A percentile compares a stretch with the other conserved stretches of the same genome.
phyloP scores from a whole-genome alignment of 148 eudicot genomes.

The Fagopyrum tataricum region DNA sequence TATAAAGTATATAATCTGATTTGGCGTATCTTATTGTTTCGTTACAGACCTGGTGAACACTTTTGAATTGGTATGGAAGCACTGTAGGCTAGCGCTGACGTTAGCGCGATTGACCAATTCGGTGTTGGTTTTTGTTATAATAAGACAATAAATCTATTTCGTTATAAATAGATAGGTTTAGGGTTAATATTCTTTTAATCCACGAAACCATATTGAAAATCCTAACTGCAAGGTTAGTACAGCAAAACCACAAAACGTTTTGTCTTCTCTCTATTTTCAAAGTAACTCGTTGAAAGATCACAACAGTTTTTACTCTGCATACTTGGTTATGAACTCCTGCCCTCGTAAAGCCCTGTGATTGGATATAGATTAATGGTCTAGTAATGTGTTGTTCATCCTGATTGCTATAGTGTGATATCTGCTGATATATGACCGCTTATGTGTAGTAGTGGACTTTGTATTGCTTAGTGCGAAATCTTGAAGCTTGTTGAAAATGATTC shows the following conservation, averaged over 20 bases:
- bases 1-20: too few relatives aligned
- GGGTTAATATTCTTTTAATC: too few relatives aligned
- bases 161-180: too few relatives aligned
- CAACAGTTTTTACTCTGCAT: too few relatives aligned
- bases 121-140: conserved; percentile 93
- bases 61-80: conserved; percentile 95
- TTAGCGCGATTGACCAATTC: conserved; percentile 93
- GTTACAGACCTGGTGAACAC: conserved; percentile 77
- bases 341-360: background rate
- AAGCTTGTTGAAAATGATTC: background rate
- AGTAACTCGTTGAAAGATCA: too few relatives aligned
- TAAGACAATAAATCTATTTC: too few relatives aligned
- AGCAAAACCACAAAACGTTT: too few relatives aligned
- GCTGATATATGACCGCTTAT: background rate
- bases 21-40: too few relatives aligned
- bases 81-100: conserved; percentile 88
- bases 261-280: too few relatives aligned
- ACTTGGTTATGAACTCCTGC: background rate
- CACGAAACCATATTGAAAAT: too few relatives aligned
- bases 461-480: background rate
- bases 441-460: background rate
- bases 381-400: background rate
- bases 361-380: background rate
- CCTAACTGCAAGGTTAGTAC: too few relatives aligned
- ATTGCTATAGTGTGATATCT: background rate